Base-by-base conservation (phyloP, 2,329 filamentous ascomycete genomes). In the Thielaviopsis cerberus region DNA sequence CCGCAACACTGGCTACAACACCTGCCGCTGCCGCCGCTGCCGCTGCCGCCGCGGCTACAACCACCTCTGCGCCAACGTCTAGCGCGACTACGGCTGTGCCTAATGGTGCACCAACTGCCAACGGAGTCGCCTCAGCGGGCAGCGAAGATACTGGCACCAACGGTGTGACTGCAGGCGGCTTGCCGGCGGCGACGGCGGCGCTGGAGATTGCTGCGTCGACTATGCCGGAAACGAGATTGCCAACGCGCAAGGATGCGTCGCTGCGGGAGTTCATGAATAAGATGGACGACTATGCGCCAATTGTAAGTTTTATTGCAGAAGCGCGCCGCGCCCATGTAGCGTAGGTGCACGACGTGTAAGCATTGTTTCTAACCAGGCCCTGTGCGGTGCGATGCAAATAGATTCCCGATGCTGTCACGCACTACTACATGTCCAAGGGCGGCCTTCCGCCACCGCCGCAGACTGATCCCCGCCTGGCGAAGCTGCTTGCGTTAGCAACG, bases 261-360 rank as follows among this genome's bases (percentile, higher is more conserved):
- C 73, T 98, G 63, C 86, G 90, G 67, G 91, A 97, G 71, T 96
- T 98, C 67, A 71, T 98, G 20, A 79, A 80, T 63, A 96, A 95
- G 76, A 97, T 98, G 85, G 92, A 98, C 68, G 92, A 98, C 66
- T 97, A 92, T 71, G 89, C 92, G 61, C 92, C 92, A 11, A 95
- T 98, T 66, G 90, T 96, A 78, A 63, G 85, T 73, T 53, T 57
- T n/a, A n/a, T n/a, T n/a, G n/a, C n/a, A n/a, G n/a, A 30, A 11
- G 11, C 11, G 27, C 27, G 27, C 27, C 11, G 27, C 27, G 5
- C 11, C 27, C 27, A 6, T 6, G 5, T 30, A 30, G 5, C 27
- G 5, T 30, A 11, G 5, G 27, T 30, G 27, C 11, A 30, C 5
- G 11, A 6, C 11, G 27, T 11, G 11, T 30, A 30, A 30, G 11